Evolutionary conservation across 73 alveolate genomes (phyloP).

Genomic region (Paramecium tetraurelia): DNA sequence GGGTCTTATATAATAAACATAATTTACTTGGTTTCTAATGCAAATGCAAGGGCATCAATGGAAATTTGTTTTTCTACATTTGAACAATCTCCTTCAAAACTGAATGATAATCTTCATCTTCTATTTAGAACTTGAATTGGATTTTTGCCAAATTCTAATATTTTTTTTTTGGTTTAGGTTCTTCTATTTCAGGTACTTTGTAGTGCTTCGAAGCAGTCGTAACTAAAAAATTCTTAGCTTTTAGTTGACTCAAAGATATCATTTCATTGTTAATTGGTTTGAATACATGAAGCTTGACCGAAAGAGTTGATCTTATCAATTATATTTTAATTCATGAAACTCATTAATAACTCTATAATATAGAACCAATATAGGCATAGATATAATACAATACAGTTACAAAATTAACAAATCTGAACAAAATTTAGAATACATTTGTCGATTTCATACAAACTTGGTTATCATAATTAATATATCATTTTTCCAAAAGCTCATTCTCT

Average conservation of each 20-base stretch:
- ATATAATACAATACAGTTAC: neutral
- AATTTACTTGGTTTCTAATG: slow-evolving; percentile 1
- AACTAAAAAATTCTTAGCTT: neutral
- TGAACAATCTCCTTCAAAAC: neutral
- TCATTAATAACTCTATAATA: neutral
- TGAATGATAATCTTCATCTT: neutral
- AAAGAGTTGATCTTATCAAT: slow-evolving; percentile 26
- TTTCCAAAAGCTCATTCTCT: neutral
- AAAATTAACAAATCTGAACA: neutral
- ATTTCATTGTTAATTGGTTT: neutral
- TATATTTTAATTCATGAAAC: slow-evolving; percentile 34
- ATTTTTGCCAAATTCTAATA: neutral
- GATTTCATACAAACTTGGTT: neutral
- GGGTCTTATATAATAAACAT: neutral
- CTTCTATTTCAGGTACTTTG: neutral
- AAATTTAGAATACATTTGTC: neutral
- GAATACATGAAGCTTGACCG: neutral
- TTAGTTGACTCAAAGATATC: neutral
- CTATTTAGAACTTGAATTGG: slow-evolving; percentile 23
- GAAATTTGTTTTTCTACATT: neutral
- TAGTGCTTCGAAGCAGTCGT: neutral
- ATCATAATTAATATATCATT: neutral
- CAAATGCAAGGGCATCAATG: neutral
- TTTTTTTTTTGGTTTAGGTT: slow-evolving; percentile 1
- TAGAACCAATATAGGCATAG: neutral